A percentile compares a stretch with the other conserved stretches of the same genome.
Conservation (phyloP, 1,284 basidiomycete genomes). For the Tetrapyrgos nigripes region DNA sequence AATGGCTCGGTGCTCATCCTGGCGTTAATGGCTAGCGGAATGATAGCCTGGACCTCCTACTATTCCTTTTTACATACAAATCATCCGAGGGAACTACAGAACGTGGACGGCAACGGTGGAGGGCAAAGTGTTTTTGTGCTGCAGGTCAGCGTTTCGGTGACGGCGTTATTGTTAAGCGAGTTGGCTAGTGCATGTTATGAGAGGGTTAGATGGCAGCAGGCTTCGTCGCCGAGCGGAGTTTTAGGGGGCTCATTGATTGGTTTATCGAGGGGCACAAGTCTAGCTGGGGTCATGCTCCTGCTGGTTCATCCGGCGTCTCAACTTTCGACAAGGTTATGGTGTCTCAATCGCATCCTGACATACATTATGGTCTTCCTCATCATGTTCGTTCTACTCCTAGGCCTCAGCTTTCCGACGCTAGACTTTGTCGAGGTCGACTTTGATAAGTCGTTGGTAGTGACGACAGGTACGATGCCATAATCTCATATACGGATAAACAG, state of each 20-base stretch:
- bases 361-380: not conserved
- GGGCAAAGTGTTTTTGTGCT: not conserved
- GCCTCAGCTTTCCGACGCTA: not conserved
- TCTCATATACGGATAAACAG: not conserved
- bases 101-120: not conserved
- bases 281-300: not conserved
- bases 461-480: not conserved
- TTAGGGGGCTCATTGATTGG: not conserved
- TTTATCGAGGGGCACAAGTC: not conserved
- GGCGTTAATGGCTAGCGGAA: not conserved
- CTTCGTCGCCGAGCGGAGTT: not conserved
- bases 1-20: not conserved
- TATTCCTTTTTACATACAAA: not conserved
- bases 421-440: not conserved
- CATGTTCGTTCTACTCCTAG: not conserved
- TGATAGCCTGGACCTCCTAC: not conserved
- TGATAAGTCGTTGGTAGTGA: not conserved
- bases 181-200: not conserved
- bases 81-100: not conserved
- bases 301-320: not conserved
- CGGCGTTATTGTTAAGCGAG: not conserved
- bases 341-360: not conserved
- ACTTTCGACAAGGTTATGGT: not conserved
- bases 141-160: not conserved
- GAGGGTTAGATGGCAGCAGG: not conserved